A percentile compares a stretch with the other conserved stretches of the same genome.
Conservation (phyloP, 371 early-diverging fungal genomes). For the Actinomortierella ambigua region DNA sequence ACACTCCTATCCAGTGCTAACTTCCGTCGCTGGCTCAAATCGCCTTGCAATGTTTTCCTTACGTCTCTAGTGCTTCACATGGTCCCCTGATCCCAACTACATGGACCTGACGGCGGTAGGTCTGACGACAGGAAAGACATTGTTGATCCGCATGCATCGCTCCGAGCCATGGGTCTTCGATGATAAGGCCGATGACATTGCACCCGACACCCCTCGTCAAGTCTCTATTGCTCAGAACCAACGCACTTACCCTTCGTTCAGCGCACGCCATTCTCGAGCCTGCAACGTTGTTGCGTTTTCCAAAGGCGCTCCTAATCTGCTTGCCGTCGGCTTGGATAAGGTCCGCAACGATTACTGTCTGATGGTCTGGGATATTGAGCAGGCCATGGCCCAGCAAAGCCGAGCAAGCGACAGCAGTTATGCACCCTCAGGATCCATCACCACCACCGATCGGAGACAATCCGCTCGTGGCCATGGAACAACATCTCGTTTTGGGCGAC, state of each 20-base stretch:
- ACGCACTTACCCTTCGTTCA: slow-evolving; percentile 54
- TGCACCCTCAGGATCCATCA: slow-evolving; percentile 35
- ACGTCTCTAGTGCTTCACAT: slow-evolving; percentile 69
- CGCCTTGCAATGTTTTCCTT: neutral
- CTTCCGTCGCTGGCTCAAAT: too few relatives aligned
- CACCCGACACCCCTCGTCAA: slow-evolving; percentile 32
- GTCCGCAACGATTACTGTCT: slow-evolving; percentile 75
- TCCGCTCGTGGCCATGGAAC: slow-evolving; percentile 18
- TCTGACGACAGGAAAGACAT: slow-evolving; percentile 67
- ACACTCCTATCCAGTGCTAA: too few relatives aligned
- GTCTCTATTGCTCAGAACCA: slow-evolving; percentile 35
- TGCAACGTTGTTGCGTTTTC: slow-evolving; percentile 80
- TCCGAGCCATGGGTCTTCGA: slow-evolving; percentile 41
- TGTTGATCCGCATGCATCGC: slow-evolving; percentile 64
- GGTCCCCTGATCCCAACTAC: slow-evolving; percentile 73
- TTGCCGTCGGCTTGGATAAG: slow-evolving; percentile 78
- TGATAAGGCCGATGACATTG: slow-evolving; percentile 37
- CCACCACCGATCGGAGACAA: slow-evolving; percentile 13
- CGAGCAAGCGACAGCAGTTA: slow-evolving; percentile 17
- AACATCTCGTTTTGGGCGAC: slow-evolving; percentile 35
- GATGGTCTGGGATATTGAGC: slow-evolving; percentile 77
- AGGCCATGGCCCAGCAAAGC: slow-evolving; percentile 47
- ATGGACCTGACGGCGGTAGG: slow-evolving; percentile 76
- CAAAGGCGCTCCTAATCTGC: slow-evolving; percentile 58
- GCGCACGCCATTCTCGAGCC: slow-evolving; percentile 65